Evolutionary conservation across 208 protist genomes (phyloP).

Genomic region (Histomonas meleagridis): DNA sequence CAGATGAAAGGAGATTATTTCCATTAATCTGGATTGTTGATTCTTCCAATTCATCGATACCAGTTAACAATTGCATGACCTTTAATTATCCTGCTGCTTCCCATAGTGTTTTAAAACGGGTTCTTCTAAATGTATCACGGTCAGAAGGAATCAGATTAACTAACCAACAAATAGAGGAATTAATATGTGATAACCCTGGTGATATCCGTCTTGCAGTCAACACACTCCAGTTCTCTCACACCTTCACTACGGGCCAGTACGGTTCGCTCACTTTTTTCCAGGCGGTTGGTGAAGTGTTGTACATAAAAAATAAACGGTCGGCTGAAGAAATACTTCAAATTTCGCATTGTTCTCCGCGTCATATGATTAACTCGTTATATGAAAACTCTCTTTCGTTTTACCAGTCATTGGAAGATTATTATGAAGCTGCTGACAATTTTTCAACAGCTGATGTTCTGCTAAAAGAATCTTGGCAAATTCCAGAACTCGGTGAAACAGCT

Average conservation of each 20-base stretch:
- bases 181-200: not conserved
- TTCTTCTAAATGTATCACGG: not conserved
- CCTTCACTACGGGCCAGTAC: not conserved
- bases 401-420: not conserved
- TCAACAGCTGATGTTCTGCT: not conserved
- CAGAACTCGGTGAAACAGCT: not conserved
- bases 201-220: not conserved
- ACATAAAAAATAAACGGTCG: not conserved
- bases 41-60: not conserved
- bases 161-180: not conserved
- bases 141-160: not conserved
- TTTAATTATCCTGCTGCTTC: not conserved
- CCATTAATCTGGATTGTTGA: constrained; percentile 19
- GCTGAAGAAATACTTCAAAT: not conserved
- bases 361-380: not conserved
- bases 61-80: not conserved
- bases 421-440: not conserved
- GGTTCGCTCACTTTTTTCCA: not conserved
- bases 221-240: not conserved
- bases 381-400: not conserved
- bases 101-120: not conserved
- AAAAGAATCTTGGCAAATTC: not conserved
- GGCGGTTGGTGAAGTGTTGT: not conserved
- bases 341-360: not conserved
- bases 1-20: not conserved